A percentile compares a stretch with the other conserved stretches of the same genome.
These are phyloP conservation scores for Trichoderma brevicompactum DNA, from an alignment of 2,329 filamentous ascomycete genomes.

Conservation along the genomic window DNA sequence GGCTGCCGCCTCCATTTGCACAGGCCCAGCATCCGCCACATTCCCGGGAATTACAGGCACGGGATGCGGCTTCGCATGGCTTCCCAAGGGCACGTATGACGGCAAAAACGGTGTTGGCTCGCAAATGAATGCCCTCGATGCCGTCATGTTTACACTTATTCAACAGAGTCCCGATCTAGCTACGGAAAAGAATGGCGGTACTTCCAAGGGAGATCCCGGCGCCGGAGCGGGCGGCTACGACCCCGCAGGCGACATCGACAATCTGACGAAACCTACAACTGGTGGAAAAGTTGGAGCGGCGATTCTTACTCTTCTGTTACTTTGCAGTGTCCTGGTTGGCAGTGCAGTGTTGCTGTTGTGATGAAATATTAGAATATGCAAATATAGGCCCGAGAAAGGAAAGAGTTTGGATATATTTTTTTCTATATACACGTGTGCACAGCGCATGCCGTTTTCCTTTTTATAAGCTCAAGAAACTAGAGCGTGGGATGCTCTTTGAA, in stretches of 20 bases:
- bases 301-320: slow-evolving; percentile 57
- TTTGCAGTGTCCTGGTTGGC: slow-evolving; percentile 55
- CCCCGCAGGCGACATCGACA: slow-evolving; percentile 37
- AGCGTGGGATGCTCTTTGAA: slow-evolving; percentile 20
- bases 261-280: slow-evolving; percentile 47
- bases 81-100: slow-evolving; percentile 57
- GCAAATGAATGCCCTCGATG: slow-evolving; percentile 69
- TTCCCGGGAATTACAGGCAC: slow-evolving; percentile 61
- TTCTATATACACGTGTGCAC: slow-evolving; percentile 11
- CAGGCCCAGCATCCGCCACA: slow-evolving; percentile 48
- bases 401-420: slow-evolving; percentile 21
- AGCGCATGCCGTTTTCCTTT: slow-evolving; percentile 5
- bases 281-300: slow-evolving; percentile 61
- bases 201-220: slow-evolving; percentile 55
- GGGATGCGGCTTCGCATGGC: slow-evolving; percentile 72
- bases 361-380: slow-evolving; percentile 29
- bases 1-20: slow-evolving; percentile 58
- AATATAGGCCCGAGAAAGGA: neutral
- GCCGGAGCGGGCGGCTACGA: slow-evolving; percentile 47
- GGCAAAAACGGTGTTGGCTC: slow-evolving; percentile 66
- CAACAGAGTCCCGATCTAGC: slow-evolving; percentile 49
- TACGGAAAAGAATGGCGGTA: slow-evolving; percentile 63
- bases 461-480: slow-evolving; percentile 14
- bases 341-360: slow-evolving; percentile 53
- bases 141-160: slow-evolving; percentile 65